A percentile compares a stretch with the other conserved stretches of the same genome.
Conservation (phyloP, 768 basidiomycete species). For the Termitomyces sp. region DNA sequence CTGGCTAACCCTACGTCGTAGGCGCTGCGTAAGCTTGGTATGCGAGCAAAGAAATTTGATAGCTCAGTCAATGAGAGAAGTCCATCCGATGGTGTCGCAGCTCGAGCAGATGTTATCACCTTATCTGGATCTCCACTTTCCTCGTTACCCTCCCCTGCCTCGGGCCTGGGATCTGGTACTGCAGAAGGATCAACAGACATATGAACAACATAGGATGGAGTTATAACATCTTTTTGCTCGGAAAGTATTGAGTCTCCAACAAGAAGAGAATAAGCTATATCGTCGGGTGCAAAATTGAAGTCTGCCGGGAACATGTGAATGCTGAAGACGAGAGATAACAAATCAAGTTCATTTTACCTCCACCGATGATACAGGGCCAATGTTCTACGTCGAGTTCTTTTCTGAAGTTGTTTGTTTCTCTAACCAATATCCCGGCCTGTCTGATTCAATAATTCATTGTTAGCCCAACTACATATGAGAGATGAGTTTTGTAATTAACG, state of each 20-base stretch:
- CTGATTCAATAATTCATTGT: conserved; percentile 31
- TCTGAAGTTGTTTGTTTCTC: conserved; percentile 59
- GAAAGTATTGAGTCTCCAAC: conserved; percentile 55
- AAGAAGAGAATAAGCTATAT: conserved; percentile 79
- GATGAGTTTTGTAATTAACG: neutral
- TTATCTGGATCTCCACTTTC: conserved; percentile 61
- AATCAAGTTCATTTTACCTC: conserved; percentile 48
- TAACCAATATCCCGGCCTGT: conserved; percentile 73
- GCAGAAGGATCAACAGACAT: conserved; percentile 64
- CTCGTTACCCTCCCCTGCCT: conserved; percentile 42
- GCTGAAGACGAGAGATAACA: neutral
- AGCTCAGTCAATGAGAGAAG: conserved; percentile 64
- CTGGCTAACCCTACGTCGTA: conserved; percentile 56
- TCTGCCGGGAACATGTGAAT: conserved; percentile 44
- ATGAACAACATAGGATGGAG: conserved; percentile 70
- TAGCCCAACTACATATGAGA: neutral
- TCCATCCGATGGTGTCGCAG: conserved; percentile 58
- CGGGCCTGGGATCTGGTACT: conserved; percentile 21
- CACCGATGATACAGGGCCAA: conserved; percentile 84
- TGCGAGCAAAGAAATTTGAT: conserved; percentile 36
- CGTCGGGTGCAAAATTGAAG: conserved; percentile 85
- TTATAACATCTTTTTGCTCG: conserved; percentile 50
- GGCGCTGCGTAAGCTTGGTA: conserved; percentile 52
- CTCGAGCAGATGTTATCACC: conserved; percentile 72
- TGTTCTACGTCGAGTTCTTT: conserved; percentile 34